phyloP scores from a whole-genome alignment of 1,139 yeast genomes.

The Geotrichum armillariae region DNA sequence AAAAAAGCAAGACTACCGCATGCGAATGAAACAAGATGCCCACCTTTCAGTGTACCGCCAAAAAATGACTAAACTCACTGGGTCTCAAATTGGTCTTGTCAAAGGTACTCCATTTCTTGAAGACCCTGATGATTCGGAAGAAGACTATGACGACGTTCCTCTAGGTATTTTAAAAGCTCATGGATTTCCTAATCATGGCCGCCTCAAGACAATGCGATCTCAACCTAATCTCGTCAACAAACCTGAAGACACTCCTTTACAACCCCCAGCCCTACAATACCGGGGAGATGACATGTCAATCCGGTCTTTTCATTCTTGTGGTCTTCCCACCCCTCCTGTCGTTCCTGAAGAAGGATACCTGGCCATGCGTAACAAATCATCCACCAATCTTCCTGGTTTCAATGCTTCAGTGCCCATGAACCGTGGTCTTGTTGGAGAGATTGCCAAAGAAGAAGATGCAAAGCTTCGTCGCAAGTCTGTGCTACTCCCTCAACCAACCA shows the following conservation, averaged over 20 bases:
- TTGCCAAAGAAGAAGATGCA: constrained; percentile 44
- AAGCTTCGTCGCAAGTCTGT: constrained; percentile 34
- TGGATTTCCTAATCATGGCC: constrained; percentile 37
- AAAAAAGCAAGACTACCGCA: constrained; percentile 32
- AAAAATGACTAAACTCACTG: constrained; percentile 43
- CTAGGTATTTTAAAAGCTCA: constrained; percentile 44
- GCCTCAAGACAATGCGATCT: constrained; percentile 27
- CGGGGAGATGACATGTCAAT: constrained; percentile 19
- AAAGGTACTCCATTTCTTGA: constrained; percentile 14
- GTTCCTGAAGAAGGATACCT: constrained; percentile 20
- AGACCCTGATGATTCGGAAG: constrained; percentile 33
- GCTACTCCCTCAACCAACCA: constrained; percentile 1
- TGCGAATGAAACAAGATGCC: constrained; percentile 43
- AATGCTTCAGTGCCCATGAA: constrained; percentile 27
- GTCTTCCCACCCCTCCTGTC: constrained; percentile 10
- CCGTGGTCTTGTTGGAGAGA: constrained; percentile 44
- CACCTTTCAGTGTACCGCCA: constrained; percentile 45
- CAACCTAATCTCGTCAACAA: constrained; percentile 24
- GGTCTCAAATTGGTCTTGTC: constrained; percentile 31
- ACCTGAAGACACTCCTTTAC: constrained; percentile 5
- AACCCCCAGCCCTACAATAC: constrained; percentile 4
- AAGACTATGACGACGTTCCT: constrained; percentile 45
- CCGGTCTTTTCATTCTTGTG: constrained; percentile 20
- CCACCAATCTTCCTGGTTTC: constrained; percentile 29
- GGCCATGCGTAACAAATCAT: constrained; percentile 21